Base-by-base conservation (phyloP, 805 yeast genomes). In the Kodamaea nitidulidarum region DNA sequence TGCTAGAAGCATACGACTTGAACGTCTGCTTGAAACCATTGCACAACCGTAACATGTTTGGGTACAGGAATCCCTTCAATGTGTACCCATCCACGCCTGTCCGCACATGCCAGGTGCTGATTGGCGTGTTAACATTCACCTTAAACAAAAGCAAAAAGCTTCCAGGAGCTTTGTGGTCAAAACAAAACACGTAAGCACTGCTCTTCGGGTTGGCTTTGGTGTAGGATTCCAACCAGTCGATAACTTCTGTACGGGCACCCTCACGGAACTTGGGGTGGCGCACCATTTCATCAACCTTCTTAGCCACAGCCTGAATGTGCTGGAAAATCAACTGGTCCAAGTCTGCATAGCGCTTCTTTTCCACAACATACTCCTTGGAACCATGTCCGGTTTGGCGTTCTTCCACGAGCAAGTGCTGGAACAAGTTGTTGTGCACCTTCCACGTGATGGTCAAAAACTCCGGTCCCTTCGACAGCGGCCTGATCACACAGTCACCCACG, bases 391-490 rank as follows among this genome's bases (percentile, higher is more conserved):
- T 79, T 33, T 74, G 80, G 34, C 75, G 73, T 61, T 93, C 98
- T 45, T 80, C 70, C 33, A 93, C 84, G 50, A 88, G 93, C 47
- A 93, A 68, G 58, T 93, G 98, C 59, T 93, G 98, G 65, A 84
- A 93, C 45, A 91, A 65, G 57, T 82, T 84, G 56, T 86, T 91
- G 43, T 86, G 93, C 33, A 93, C 90, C 59, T 93, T 93, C 97
- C 98, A 93, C 0, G 99, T 91, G 30, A 91, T 81, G 2, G 96
- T 88, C 50, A 93, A 72, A 60, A 81, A 96, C 46, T 87, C 85
- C 34, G 76, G 72, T 31, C 98, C 98, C 46, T 81, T 79, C 7
- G 95, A 87, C 0, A 97, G 88, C 14, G 98, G 99, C 50, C 99
- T 77, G 40, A 93, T 84, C 15, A 93, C 95, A 63, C 88, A 77